phyloP scores from a whole-genome alignment of 2,329 filamentous ascomycete genomes.

The Sporothrix phasma region DNA sequence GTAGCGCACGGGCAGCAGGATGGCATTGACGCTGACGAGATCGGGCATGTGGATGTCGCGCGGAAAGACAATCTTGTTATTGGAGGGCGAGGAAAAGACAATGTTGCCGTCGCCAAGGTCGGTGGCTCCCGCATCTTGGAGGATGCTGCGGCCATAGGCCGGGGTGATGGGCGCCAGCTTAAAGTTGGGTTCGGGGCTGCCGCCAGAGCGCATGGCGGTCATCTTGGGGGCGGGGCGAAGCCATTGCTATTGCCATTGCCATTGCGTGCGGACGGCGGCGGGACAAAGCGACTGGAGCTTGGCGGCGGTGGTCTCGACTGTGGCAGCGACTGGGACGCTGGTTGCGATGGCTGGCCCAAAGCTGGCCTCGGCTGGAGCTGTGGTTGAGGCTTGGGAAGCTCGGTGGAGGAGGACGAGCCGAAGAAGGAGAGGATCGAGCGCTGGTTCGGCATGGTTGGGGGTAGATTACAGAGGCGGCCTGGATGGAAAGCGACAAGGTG shows the following conservation, averaged over 20 bases:
- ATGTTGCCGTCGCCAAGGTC: background rate
- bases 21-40: slow-evolving; percentile 53
- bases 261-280: slow-evolving; percentile 10
- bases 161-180: slow-evolving; percentile 13
- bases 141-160: slow-evolving; percentile 17
- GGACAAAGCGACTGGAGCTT: slow-evolving; percentile 18
- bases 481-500: background rate
- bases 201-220: slow-evolving; percentile 1
- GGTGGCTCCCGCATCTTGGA: slow-evolving; percentile 13
- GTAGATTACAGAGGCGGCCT: too few species aligned
- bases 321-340: background rate
- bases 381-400: slow-evolving; percentile 16
- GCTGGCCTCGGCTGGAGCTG: slow-evolving; percentile 1
- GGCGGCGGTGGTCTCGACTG: slow-evolving; percentile 11
- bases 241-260: background rate
- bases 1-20: slow-evolving; percentile 55
- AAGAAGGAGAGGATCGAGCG: slow-evolving; percentile 56
- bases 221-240: background rate
- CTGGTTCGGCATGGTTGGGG: slow-evolving; percentile 21
- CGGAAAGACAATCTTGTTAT: slow-evolving; percentile 21
- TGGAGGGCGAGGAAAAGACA: slow-evolving; percentile 14
- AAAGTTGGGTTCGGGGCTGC: slow-evolving; percentile 8
- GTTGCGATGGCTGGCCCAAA: background rate
- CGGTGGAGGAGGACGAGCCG: slow-evolving; percentile 33
- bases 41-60: slow-evolving; percentile 42